Percentiles rank a stretch among this genome's conserved stretches.
Conservation (phyloP, 495 filamentous ascomycete species). For the Pseudomonodictys pantanalensis region DNA sequence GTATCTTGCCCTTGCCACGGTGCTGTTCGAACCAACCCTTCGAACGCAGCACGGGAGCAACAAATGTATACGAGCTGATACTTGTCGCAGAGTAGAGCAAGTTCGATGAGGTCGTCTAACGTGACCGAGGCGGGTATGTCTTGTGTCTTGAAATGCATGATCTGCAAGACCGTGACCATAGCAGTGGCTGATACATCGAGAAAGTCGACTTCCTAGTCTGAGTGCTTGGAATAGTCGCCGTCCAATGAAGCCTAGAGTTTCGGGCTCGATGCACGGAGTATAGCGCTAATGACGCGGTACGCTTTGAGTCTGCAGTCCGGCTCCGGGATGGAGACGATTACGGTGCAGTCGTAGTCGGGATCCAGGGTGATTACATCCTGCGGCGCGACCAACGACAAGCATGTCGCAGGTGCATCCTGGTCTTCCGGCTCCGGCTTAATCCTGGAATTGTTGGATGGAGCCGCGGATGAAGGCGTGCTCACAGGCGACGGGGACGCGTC, state of each 20-base stretch:
- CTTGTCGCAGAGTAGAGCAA: neutral
- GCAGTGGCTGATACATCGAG: neutral
- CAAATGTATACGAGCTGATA: neutral
- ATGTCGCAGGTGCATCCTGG: neutral
- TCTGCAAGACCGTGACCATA: neutral
- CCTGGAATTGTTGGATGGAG: too few relatives aligned
- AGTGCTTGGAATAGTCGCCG: neutral
- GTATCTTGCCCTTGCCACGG: too few relatives aligned
- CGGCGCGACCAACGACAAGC: neutral
- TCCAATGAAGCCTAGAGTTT: neutral
- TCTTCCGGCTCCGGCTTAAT: neutral
- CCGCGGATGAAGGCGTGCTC: too few relatives aligned
- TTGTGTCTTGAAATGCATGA: neutral
- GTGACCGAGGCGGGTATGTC: neutral
- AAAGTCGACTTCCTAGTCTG: neutral
- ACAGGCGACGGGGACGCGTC: too few relatives aligned
- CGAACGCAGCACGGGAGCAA: neutral
- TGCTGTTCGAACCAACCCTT: neutral
- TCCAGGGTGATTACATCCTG: neutral
- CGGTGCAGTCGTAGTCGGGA: neutral
- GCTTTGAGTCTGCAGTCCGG: neutral
- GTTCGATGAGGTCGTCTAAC: neutral
- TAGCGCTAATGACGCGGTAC: neutral
- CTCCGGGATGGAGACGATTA: neutral
- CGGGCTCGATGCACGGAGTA: neutral